phyloP scores from a whole-genome alignment of 73 alveolate species.

The Tetrahymena elliotti region DNA sequence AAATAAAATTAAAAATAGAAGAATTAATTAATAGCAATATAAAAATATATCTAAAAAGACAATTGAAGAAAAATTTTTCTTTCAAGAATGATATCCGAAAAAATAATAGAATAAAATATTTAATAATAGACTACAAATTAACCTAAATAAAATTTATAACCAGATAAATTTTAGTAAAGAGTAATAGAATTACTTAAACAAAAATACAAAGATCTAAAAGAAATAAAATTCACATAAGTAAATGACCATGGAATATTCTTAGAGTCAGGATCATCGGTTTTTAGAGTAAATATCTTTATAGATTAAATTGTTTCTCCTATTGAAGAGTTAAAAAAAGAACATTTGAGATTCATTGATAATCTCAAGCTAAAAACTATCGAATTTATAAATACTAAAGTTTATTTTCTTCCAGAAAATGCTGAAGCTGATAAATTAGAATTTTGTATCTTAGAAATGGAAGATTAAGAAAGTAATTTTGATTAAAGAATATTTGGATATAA shows the following conservation, averaged over 20 bases:
- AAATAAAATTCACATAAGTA: background rate
- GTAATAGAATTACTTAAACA: background rate
- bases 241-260: background rate
- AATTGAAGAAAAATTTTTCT: too few relatives aligned
- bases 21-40: too few relatives aligned
- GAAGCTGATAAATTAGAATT: background rate
- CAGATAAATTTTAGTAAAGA: background rate
- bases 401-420: background rate
- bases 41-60: too few relatives aligned
- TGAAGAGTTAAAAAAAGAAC: background rate
- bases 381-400: background rate
- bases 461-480: background rate
- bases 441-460: background rate
- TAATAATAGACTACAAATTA: background rate
- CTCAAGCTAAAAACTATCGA: background rate
- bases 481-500: background rate
- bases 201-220: background rate
- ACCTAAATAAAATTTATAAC: background rate
- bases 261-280: background rate
- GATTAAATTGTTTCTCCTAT: background rate
- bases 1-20: too few relatives aligned
- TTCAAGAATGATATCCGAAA: background rate
- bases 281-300: background rate
- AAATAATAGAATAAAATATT: too few relatives aligned
- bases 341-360: background rate